Percentiles rank a stretch among this genome's conserved stretches.
These are phyloP conservation scores for Lophiotrema nucula DNA, from an alignment of 495 filamentous ascomycete genomes.

Conservation along the genomic window DNA sequence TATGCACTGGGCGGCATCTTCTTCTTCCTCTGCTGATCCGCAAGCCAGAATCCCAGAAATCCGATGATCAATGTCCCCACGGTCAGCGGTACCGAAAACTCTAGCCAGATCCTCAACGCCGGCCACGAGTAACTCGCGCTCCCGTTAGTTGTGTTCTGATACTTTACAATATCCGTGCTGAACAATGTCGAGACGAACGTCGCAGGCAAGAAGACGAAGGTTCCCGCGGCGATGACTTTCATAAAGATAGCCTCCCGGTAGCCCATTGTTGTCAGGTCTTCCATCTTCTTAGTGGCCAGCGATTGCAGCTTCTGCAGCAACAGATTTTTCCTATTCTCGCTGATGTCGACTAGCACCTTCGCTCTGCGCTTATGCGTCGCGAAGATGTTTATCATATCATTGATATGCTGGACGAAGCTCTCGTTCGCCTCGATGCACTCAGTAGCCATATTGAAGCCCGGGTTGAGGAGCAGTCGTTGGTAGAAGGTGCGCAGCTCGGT, in stretches of 20 bases:
- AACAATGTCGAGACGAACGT: conserved; percentile 53
- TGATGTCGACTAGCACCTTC: not conserved
- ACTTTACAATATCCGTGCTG: conserved; percentile 49
- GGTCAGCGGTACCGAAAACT: conserved; percentile 48
- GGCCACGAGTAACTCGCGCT: conserved; percentile 41
- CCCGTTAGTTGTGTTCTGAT: conserved; percentile 35
- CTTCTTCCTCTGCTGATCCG: not conserved
- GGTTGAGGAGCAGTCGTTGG: conserved; percentile 33
- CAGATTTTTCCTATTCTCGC: conserved; percentile 25
- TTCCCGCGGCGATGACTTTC: conserved; percentile 47
- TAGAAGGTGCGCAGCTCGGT: conserved; percentile 42
- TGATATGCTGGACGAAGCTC: conserved; percentile 39
- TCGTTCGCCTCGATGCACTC: conserved; percentile 35
- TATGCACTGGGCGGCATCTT: no score
- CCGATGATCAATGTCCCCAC: not conserved
- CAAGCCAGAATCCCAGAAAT: not conserved
- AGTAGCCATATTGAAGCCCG: conserved; percentile 27
- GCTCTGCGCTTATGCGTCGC: conserved; percentile 43
- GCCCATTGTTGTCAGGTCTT: conserved; percentile 39
- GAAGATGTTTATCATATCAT: conserved; percentile 41
- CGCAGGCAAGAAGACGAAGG: conserved; percentile 47
- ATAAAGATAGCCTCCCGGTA: conserved; percentile 45
- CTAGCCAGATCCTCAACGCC: conserved; percentile 46
- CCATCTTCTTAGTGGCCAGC: conserved; percentile 41
- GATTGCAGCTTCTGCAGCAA: conserved; percentile 41